phyloP scores from a whole-genome alignment of 192 early-diverging fungal genomes.

The Anaeromyces robustus region DNA sequence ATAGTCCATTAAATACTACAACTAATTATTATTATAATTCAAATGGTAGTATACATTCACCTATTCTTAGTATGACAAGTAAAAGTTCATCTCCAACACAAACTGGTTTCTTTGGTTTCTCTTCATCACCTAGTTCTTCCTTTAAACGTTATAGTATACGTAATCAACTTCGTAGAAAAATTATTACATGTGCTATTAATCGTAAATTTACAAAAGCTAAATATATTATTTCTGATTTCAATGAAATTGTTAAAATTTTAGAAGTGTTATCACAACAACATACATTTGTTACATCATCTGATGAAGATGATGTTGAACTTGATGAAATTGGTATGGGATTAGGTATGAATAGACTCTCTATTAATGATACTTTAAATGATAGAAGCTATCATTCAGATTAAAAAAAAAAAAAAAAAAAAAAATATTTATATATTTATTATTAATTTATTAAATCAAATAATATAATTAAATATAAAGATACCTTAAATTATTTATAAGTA shows the following conservation, averaged over 20 bases:
- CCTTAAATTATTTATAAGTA: too few species aligned
- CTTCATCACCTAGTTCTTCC: background rate
- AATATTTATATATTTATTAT: too few species aligned
- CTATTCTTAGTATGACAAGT: background rate
- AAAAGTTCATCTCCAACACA: background rate
- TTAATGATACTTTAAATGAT: background rate
- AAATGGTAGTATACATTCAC: background rate
- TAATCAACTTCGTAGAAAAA: background rate
- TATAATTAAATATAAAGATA: too few species aligned
- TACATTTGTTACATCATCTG: background rate
- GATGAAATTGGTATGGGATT: background rate
- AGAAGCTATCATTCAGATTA: background rate
- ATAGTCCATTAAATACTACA: background rate
- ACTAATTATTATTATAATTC: background rate
- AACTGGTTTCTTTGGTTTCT: background rate
- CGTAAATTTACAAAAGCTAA: background rate
- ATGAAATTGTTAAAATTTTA: background rate
- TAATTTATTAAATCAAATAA: too few species aligned
- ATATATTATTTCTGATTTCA: background rate
- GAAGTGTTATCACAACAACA: background rate
- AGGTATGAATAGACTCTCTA: background rate
- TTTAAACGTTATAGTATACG: background rate
- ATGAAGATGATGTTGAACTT: background rate
- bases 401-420: background rate
- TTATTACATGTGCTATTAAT: background rate